phyloP scores from a whole-genome alignment of 768 basidiomycete genomes.

The Lactarius akahatsu region DNA sequence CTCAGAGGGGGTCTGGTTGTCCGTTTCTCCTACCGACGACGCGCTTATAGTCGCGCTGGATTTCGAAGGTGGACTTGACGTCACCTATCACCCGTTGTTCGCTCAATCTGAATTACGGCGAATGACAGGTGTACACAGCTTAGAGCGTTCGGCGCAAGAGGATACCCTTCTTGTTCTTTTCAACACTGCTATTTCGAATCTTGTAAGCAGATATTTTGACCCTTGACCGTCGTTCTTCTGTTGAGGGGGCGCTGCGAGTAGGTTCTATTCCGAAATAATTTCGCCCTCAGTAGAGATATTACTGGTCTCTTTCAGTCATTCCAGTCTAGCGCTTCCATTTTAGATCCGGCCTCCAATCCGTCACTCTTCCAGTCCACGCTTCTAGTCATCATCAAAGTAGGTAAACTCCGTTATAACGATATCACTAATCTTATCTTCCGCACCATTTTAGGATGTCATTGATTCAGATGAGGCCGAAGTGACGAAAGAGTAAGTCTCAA shows the following conservation, averaged over 20 bases:
- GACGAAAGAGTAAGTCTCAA: no score
- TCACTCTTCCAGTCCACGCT: constrained; percentile 58
- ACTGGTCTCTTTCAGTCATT: constrained; percentile 61
- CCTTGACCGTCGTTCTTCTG: no score
- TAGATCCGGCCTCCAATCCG: constrained; percentile 60
- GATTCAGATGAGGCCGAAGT: no score
- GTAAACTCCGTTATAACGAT: not conserved
- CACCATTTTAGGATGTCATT: no score
- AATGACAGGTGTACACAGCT: constrained; percentile 53
- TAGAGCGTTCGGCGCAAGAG: constrained; percentile 65
- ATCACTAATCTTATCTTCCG: no score
- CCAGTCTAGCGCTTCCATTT: constrained; percentile 54
- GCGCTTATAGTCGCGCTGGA: constrained; percentile 57
- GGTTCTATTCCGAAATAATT: constrained; percentile 68
- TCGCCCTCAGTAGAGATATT: constrained; percentile 60
- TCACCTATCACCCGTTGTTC: constrained; percentile 12
- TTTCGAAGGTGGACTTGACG: constrained; percentile 50
- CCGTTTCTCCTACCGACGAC: constrained; percentile 59
- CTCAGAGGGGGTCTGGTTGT: constrained; percentile 58
- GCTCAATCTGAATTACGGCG: no score
- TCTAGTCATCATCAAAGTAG: constrained; percentile 64
- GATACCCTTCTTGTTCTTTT: constrained; percentile 63
- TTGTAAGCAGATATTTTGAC: no score
- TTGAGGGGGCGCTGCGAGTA: constrained; percentile 26
- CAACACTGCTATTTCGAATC: constrained; percentile 56